Percentiles rank a stretch among this genome's conserved stretches.
These are phyloP conservation scores for Suillus luteus DNA, from an alignment of 768 basidiomycete genomes.

Conservation along the genomic window DNA sequence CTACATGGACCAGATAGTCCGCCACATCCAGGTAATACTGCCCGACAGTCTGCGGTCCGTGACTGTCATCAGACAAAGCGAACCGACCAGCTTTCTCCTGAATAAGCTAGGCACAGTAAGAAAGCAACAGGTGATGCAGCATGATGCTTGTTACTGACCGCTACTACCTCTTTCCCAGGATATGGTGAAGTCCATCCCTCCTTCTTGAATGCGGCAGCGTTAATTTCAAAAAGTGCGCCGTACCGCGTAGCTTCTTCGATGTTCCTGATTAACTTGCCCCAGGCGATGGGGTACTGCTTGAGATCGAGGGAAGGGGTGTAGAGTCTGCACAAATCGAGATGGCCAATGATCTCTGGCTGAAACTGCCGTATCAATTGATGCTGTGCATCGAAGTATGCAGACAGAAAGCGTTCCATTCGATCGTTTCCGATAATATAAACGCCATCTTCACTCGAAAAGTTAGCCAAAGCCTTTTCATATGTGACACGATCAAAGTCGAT, in stretches of 20 bases:
- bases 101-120: conserved; percentile 57
- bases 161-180: conserved; percentile 75
- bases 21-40: conserved; percentile 74
- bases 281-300: conserved; percentile 56
- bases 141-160: conserved; percentile 49
- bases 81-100: conserved; percentile 69
- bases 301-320: conserved; percentile 69
- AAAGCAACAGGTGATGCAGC: conserved; percentile 8
- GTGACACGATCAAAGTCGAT: conserved; percentile 89
- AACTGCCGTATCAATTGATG: conserved; percentile 66
- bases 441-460: conserved; percentile 34
- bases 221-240: conserved; percentile 92
- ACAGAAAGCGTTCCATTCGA: conserved; percentile 51
- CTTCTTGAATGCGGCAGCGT: conserved; percentile 91
- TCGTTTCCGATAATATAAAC: conserved; percentile 25
- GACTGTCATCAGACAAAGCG: conserved; percentile 93
- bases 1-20: conserved; percentile 63
- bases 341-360: conserved; percentile 88
- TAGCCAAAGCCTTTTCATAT: conserved; percentile 60
- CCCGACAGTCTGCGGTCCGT: conserved; percentile 86
- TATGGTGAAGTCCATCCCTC: conserved; percentile 79
- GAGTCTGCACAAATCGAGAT: conserved; percentile 90
- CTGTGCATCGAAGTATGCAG: conserved; percentile 85
- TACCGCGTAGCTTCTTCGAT: conserved; percentile 70
- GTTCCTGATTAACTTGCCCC: conserved; percentile 73